Conservation (phyloP, 108 stramenopile species). For the Poteriospumella lacustris region DNA sequence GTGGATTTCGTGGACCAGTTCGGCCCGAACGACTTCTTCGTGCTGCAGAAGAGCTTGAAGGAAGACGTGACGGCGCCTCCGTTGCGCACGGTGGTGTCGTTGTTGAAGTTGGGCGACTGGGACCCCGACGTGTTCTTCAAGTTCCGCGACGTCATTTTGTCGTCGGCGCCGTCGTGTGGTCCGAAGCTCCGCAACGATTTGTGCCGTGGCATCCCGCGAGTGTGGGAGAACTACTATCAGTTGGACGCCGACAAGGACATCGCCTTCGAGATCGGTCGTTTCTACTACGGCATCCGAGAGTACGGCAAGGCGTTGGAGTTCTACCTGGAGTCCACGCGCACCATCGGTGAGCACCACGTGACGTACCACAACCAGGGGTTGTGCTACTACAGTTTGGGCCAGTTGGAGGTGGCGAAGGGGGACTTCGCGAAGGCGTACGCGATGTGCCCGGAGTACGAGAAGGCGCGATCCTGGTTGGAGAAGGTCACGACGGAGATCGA, state of each 20-base stretch:
- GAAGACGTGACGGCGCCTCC: slow-evolving; percentile 54
- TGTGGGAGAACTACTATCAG: slow-evolving; percentile 62
- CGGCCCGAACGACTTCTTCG: slow-evolving; percentile 67
- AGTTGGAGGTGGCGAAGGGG: slow-evolving; percentile 35
- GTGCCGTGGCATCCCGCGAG: slow-evolving; percentile 52
- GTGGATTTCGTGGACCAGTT: slow-evolving; percentile 49
- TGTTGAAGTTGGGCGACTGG: slow-evolving; percentile 55
- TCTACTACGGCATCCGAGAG: slow-evolving; percentile 61
- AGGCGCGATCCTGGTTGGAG: slow-evolving; percentile 55
- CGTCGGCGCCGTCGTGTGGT: slow-evolving; percentile 33
- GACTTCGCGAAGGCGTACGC: slow-evolving; percentile 48
- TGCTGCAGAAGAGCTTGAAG: slow-evolving; percentile 62
- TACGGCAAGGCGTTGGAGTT: slow-evolving; percentile 55
- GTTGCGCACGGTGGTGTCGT: slow-evolving; percentile 39
- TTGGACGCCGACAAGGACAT: slow-evolving; percentile 65
- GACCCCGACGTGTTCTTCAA: slow-evolving; percentile 69
- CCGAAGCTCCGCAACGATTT: slow-evolving; percentile 56
- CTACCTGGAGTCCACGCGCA: slow-evolving; percentile 46
- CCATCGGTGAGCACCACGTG: slow-evolving; percentile 65
- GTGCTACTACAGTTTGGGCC: slow-evolving; percentile 58
- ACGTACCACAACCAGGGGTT: slow-evolving; percentile 68
- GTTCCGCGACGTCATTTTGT: slow-evolving; percentile 58
- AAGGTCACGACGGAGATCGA: slow-evolving; percentile 42
- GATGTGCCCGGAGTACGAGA: slow-evolving; percentile 54
- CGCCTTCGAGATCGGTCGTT: slow-evolving; percentile 55